These are phyloP conservation scores for Pelargonium citronellum DNA, from an alignment of 441 rosid species.

Conservation along the genomic window DNA sequence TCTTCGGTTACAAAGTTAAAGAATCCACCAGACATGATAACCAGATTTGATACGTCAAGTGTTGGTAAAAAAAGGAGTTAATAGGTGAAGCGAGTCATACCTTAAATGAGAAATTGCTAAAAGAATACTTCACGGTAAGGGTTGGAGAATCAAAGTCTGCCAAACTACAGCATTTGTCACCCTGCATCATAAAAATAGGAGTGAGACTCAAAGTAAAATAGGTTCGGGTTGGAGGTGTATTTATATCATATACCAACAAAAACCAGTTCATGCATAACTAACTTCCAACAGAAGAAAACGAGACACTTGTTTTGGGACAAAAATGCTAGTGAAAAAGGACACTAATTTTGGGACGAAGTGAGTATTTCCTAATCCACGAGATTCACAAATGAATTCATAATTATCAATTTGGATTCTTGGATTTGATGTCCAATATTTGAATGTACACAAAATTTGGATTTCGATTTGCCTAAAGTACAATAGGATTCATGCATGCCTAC, in stretches of 20 bases:
- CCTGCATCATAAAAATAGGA: slow-evolving; percentile 39
- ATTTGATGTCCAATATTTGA: too few relatives aligned
- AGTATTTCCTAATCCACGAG: too few relatives aligned
- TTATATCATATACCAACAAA: not conserved
- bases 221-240: not conserved
- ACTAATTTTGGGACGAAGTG: too few relatives aligned
- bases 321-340: too few relatives aligned
- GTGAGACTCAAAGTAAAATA: not conserved
- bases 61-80: not conserved
- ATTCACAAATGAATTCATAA: too few relatives aligned
- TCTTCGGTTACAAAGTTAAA: not conserved
- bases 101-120: slow-evolving; percentile 97
- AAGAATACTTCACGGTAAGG: slow-evolving; percentile 71
- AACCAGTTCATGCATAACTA: not conserved
- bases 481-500: too few relatives aligned
- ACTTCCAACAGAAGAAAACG: too few relatives aligned
- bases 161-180: slow-evolving; percentile 74
- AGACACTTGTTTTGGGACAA: too few relatives aligned
- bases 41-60: not conserved
- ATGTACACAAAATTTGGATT: too few relatives aligned
- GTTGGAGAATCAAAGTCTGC: slow-evolving; percentile 64
- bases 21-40: not conserved
- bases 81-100: slow-evolving; percentile 30
- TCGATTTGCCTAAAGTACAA: too few relatives aligned
- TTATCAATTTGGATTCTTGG: too few relatives aligned